Evolutionary conservation across 2,329 filamentous ascomycete genomes (phyloP).

Genomic region (Penicillium brevicompactum): DNA sequence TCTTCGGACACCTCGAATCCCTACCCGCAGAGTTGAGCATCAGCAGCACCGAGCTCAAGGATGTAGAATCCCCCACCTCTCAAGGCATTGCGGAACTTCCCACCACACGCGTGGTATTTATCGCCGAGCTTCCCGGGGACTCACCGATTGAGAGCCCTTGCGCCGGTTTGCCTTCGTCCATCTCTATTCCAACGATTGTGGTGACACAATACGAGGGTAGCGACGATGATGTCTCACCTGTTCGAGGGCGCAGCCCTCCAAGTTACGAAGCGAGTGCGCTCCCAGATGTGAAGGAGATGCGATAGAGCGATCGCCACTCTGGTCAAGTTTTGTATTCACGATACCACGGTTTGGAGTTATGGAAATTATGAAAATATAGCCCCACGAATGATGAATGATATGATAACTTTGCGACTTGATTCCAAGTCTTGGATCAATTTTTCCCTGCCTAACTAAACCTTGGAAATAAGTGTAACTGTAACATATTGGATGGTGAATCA

Average conservation of each 20-base stretch:
- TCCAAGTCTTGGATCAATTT: too few relatives aligned
- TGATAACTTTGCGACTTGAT: neutral
- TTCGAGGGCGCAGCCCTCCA: neutral
- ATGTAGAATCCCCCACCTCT: neutral
- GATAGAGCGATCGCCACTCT: neutral
- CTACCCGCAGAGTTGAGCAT: neutral
- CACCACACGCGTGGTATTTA: neutral
- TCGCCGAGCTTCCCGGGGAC: neutral
- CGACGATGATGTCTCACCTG: neutral
- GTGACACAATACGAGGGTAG: conserved; percentile 4
- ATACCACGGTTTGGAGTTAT: neutral
- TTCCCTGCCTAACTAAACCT: too few relatives aligned
- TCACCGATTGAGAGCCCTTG: neutral
- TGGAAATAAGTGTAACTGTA: too few relatives aligned
- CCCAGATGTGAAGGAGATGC: neutral
- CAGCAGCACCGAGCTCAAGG: neutral
- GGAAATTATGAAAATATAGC: neutral
- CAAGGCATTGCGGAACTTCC: neutral
- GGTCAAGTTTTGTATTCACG: neutral
- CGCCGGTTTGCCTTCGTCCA: neutral
- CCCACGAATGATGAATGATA: neutral
- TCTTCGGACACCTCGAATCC: conserved; percentile 18
- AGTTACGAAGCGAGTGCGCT: neutral
- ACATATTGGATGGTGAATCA: too few relatives aligned
- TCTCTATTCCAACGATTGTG: conserved; percentile 1